Evolutionary conservation across 2,329 filamentous ascomycete genomes (phyloP).

Genomic region (Aspergillus ochraceoroseus): DNA sequence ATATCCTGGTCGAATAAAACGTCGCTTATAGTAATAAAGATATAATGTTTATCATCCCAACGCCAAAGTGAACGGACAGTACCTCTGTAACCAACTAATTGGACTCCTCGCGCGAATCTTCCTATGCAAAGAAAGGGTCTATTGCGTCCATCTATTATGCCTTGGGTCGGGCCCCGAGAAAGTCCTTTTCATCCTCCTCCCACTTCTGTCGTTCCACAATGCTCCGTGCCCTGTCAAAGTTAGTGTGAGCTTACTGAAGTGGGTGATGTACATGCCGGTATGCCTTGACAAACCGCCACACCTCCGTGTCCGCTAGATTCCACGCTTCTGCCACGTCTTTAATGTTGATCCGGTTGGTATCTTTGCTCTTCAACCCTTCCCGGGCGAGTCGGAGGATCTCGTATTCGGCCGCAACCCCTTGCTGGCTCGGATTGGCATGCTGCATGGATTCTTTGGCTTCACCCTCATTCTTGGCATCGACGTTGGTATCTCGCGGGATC

Average conservation of each 20-base stretch:
- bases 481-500: slow-evolving; percentile 55
- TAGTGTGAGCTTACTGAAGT: slow-evolving; percentile 1
- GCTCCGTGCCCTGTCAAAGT: slow-evolving; percentile 45
- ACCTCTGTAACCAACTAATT: no score
- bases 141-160: slow-evolving; percentile 4
- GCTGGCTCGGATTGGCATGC: slow-evolving; percentile 35
- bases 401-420: slow-evolving; percentile 42
- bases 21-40: no score
- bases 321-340: slow-evolving; percentile 47
- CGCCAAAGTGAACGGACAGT: no score
- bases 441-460: slow-evolving; percentile 34
- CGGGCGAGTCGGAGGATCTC: slow-evolving; percentile 49
- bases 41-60: no score
- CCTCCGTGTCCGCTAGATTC: slow-evolving; percentile 61
- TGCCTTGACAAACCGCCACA: slow-evolving; percentile 60
- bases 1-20: no score
- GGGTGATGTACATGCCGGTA: slow-evolving; percentile 41
- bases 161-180: slow-evolving; percentile 45
- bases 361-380: slow-evolving; percentile 41
- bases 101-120: no score
- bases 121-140: no score
- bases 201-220: slow-evolving; percentile 55
- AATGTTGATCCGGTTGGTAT: slow-evolving; percentile 37
- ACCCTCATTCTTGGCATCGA: slow-evolving; percentile 36
- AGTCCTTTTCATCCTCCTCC: slow-evolving; percentile 57